Evolutionary conservation across 2,329 filamentous ascomycete genomes (phyloP).

Genomic region (Penicillium crustosum): DNA sequence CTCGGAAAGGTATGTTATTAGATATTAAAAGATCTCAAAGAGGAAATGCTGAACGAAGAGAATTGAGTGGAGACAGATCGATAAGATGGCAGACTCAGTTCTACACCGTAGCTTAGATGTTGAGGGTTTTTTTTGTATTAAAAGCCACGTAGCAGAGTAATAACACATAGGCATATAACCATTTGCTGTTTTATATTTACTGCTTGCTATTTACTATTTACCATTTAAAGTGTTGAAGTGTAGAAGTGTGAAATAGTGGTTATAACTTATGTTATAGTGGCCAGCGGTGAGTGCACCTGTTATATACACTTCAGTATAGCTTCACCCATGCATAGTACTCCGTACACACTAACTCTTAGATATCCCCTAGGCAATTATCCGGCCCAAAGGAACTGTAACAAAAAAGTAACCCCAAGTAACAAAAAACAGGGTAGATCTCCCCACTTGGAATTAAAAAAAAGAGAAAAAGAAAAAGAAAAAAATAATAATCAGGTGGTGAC

Average conservation of each 20-base stretch:
- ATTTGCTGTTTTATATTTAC: neutral
- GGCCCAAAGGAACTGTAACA: slow-evolving; percentile 8
- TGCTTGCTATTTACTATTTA: neutral
- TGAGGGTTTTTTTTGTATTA: neutral
- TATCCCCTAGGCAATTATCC: neutral
- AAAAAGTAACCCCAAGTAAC: neutral
- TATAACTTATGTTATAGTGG: neutral
- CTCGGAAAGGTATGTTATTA: neutral
- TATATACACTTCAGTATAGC: neutral
- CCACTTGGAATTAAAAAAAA: neutral
- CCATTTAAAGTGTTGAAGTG: neutral
- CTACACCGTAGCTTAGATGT: slow-evolving; percentile 9
- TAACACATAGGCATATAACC: neutral
- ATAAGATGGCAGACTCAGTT: slow-evolving; percentile 15
- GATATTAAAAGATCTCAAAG: neutral
- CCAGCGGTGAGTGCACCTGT: neutral
- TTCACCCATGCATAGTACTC: neutral
- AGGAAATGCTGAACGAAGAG: neutral
- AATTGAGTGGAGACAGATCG: slow-evolving; percentile 5
- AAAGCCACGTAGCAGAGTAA: neutral
- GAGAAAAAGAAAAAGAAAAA: neutral
- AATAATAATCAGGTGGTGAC: slow-evolving; percentile 23
- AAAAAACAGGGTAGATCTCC: neutral
- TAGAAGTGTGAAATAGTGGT: neutral
- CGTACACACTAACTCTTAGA: neutral